Base-by-base conservation (phyloP, 371 early-diverging fungal species). In the Actinomortierella wolfii region DNA sequence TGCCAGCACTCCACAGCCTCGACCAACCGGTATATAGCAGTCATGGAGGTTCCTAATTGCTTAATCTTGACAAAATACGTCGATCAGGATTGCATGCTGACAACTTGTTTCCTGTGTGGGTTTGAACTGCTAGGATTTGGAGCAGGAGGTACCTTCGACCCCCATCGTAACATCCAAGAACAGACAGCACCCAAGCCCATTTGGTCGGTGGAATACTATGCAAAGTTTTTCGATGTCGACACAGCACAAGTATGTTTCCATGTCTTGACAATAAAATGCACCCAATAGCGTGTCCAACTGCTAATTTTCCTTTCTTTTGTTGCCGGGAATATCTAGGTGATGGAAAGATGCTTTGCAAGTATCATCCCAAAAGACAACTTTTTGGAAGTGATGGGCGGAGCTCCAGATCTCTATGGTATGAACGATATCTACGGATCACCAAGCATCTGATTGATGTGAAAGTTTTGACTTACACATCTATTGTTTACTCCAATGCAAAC, bases 161-260 rank as follows among this genome's bases (percentile, higher is more conserved):
- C 82, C 13, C 73, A 80, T 43, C 76, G 77, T 55, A 64, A 46
- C n/a, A 75, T 75, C 44, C 64, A 79, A 42, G 56, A 66, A 23
- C 51, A 67, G 43, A 58, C 76, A 26, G 44, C 60, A 6, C 51
- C 51, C 2, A 79, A 78, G 48, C 83, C 86, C 18, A 76, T 94
- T 25, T 93, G 92, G 91, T 88, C 89, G 1, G 55, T 94, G 7
- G 95, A 94, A 50, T 96, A 93, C 70, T 97, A 94, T 69, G 63
- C 90, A 29, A 90, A 82, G 61, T 97, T 85, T 67, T 97, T 96
- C 71, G 90, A 96, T 62, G 95, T 97, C 7, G 95, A 97, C 67
- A 92, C 92, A 3, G 60, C 78, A 17, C 90, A 93, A 76, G 91
- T 90, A 71, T 48, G 70, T 55, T 24, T 5, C 18, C n/a, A n/a